Conservation (phyloP, 345 rosid genomes). For the Lumnitzera racemosa region DNA sequence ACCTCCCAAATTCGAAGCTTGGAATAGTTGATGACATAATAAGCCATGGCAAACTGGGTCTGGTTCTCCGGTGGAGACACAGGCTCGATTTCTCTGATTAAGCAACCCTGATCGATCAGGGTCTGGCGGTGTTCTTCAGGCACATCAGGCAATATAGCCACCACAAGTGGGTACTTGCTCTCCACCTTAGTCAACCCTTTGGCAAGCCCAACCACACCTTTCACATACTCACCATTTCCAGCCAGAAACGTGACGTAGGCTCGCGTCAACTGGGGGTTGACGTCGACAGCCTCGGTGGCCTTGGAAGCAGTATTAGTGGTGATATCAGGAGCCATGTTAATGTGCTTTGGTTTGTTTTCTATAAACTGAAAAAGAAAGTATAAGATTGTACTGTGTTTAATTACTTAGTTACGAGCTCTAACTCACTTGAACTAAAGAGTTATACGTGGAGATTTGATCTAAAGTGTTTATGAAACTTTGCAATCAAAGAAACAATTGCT, state of each 20-base stretch:
- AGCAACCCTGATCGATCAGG: constrained; percentile 28
- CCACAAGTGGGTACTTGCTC: constrained; percentile 33
- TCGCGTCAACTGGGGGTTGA: neutral
- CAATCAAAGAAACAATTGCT: too few species aligned
- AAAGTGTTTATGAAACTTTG: too few species aligned
- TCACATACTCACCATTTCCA: constrained; percentile 23
- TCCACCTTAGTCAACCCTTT: constrained; percentile 35
- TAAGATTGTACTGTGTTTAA: too few species aligned
- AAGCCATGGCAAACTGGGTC: constrained; percentile 33
- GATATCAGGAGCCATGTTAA: constrained; percentile 1
- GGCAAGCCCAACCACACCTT: constrained; percentile 41
- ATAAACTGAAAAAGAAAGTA: too few species aligned
- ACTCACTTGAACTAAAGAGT: too few species aligned
- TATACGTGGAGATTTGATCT: too few species aligned
- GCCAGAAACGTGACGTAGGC: constrained; percentile 38
- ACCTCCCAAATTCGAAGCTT: constrained; percentile 47
- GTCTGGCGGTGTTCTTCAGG: constrained; percentile 29
- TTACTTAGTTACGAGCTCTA: too few species aligned
- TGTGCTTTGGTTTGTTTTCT: neutral
- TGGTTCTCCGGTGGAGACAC: constrained; percentile 30
- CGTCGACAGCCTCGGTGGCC: neutral
- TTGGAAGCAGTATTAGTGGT: neutral
- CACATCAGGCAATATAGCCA: constrained; percentile 36
- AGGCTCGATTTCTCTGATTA: constrained; percentile 32
- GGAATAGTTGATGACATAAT: constrained; percentile 40